Evolutionary conservation across 139 green algal species (phyloP), one percentile per base, ranked within the genome.

Genomic region (Spirogloea muscicola): DNA sequence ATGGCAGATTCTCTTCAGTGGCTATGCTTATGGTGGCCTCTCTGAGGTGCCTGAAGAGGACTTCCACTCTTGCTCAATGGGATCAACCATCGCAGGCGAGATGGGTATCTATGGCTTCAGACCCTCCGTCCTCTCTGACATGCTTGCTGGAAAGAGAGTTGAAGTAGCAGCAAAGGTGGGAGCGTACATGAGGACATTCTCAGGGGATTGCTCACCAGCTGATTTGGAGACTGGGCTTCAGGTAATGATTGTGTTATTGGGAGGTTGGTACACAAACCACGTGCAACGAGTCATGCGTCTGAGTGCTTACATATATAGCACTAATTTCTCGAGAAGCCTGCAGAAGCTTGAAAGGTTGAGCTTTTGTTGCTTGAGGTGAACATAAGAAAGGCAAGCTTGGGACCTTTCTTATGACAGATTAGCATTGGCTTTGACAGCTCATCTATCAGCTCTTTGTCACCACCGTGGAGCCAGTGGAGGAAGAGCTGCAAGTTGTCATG

Each of bases 71-170:
- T 58, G 51, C 4, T 77, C 38, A 60, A 82, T 82, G 75, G 67
- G 48, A 13, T 49, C 72, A 16, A 86, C 77, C 0, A 79, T 96
- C 5, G 88, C 89, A 2, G 63, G 74, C 2, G 86, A 95, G 81
- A 72, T 95, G 51, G 91, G 91, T 2, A 57, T 89, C 2, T 95
- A 88, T 78, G 91, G 91, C 21, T 68, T 88, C 80, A 90, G 87
- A 55, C 82, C 82, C 10, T 63, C 85, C 31, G 77, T 90, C 13
- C 55, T 91, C 39, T 59, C 49, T 18, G 89, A 94, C 51, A 64
- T 91, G 42, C 68, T 95, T 69, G 86, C 85, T 44, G 89, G 88
- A 62, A 87, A 86, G 68, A 58, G 83, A 42, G 49, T 37, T 25
- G 74, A 83, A 6, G 82, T 87, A 18, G 36, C 33, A 29, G 10